Evolutionary conservation across 306 rosid genomes (phyloP), one percentile per base, ranked within the genome.

Genomic region (Calophaca sinica): DNA sequence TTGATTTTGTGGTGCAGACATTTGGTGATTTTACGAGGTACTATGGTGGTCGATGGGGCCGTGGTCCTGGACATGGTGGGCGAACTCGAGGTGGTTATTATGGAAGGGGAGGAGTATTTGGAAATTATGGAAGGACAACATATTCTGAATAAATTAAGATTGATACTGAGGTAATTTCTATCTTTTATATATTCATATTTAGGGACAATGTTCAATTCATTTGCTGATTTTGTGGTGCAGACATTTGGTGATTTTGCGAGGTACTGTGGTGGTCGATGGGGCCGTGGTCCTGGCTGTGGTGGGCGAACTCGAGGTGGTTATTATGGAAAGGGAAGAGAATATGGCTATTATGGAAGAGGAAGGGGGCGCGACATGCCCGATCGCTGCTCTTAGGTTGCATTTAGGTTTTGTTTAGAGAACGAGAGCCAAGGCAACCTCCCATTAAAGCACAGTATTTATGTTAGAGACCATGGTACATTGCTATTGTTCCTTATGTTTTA

Each of bases 11-110:
- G 41, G 82, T 78, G 81, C 92, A 94, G 98, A 94, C 98, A 4
- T 94, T 94, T 72, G 98, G 98, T 38, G 87, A 90, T 15, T 91
- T 88, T 79, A 15, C 63, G 54, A 94, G 97, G 83, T 70, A 89
- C 72, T 93, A 88, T 14, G 96, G 98, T 70, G 93, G 98, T 39
- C 82, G 92, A 42, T 92, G 96, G 2, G 94, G 96, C 15, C 93
- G 89, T 57, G 88, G 90, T n/a, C 87, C 80, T 57, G 80, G 86
- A 12, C 94, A 90, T 36, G 93, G 98, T 51, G 96, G 98, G 3
- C 92, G 86, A 55, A 59, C 6, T 15, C 89, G 92, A 29, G 97
- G 98, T 63, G 96, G 97, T 72, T 93, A 86, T 73, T 82, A 94
- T 78, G 90, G 91, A 72, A 85, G 94, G 73, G 90, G 91, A 70